Evolutionary conservation across 2,329 filamentous ascomycete genomes (phyloP).

Genomic region (Metarhizium guizhouense): DNA sequence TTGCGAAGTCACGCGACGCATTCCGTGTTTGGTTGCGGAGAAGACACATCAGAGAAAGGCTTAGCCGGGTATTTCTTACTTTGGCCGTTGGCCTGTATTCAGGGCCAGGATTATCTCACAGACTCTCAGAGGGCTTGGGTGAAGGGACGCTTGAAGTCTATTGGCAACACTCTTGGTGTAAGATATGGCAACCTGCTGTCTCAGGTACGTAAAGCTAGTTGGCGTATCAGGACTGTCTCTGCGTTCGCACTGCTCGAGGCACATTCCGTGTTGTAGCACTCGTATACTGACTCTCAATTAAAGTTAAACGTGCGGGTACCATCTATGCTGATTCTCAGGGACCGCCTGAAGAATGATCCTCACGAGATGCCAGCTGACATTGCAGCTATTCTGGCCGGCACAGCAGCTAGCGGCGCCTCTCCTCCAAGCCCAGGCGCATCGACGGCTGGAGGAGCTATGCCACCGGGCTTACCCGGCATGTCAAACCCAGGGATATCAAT

Average conservation of each 20-base stretch:
- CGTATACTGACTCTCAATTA: neutral
- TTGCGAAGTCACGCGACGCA: conserved; percentile 28
- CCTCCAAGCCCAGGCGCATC: neutral
- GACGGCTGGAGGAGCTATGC: neutral
- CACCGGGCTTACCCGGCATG: neutral
- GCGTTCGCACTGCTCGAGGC: neutral
- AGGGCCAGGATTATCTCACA: conserved; percentile 48
- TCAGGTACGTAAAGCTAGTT: conserved; percentile 28
- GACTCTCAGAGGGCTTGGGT: conserved; percentile 48
- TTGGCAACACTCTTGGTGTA: conserved; percentile 46
- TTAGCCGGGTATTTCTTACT: conserved; percentile 49
- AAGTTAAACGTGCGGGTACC: conserved; percentile 49
- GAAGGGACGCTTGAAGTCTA: conserved; percentile 41
- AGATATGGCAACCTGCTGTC: conserved; percentile 46
- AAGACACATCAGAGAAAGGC: conserved; percentile 41
- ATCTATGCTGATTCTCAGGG: conserved; percentile 50
- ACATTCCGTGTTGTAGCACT: neutral
- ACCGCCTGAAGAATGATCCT: conserved; percentile 17
- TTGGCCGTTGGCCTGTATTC: conserved; percentile 46
- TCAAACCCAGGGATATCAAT: neutral
- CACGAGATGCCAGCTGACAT: conserved; percentile 1
- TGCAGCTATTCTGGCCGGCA: neutral
- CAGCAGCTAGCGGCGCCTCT: neutral
- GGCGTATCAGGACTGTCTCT: neutral
- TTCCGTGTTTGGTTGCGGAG: conserved; percentile 37